These are phyloP conservation scores for Globisporangium cystogenes DNA, from an alignment of 352 stramenopile genomes.

Conservation along the genomic window DNA sequence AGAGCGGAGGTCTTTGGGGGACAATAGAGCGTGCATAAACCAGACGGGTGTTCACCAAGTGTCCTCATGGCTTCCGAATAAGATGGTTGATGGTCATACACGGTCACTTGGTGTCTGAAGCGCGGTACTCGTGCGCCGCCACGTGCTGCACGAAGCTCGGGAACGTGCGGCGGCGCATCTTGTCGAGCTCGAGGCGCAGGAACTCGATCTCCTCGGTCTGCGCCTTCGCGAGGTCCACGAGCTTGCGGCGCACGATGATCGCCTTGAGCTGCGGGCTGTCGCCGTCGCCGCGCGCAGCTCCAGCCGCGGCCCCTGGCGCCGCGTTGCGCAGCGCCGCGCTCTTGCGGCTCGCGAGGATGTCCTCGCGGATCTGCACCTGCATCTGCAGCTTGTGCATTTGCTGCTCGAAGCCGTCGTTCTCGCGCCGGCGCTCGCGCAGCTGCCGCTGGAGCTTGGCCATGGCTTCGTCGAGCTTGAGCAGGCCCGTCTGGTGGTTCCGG, in stretches of 20 bases:
- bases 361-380: slow-evolving; percentile 85
- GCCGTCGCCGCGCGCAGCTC: slow-evolving; percentile 8
- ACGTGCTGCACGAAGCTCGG: slow-evolving; percentile 82
- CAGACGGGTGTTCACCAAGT: neutral
- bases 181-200: slow-evolving; percentile 84
- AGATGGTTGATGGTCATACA: too few relatives aligned
- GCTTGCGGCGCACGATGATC: slow-evolving; percentile 82
- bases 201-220: slow-evolving; percentile 92
- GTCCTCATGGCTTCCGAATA: neutral
- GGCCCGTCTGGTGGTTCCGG: slow-evolving; percentile 49
- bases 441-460: slow-evolving; percentile 48
- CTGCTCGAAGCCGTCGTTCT: slow-evolving; percentile 78
- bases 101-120: slow-evolving; percentile 16
- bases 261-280: slow-evolving; percentile 63
- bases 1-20: too few relatives aligned
- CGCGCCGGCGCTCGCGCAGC: slow-evolving; percentile 55
- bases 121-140: slow-evolving; percentile 24
- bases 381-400: slow-evolving; percentile 75
- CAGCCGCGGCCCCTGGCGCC: neutral
- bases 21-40: neutral
- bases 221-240: slow-evolving; percentile 85
- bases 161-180: slow-evolving; percentile 90
- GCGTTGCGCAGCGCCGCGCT: slow-evolving; percentile 34
- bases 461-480: slow-evolving; percentile 58
- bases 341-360: slow-evolving; percentile 77